Conservation (phyloP, 2,329 filamentous ascomycete species). For the Trichophyton simii region DNA sequence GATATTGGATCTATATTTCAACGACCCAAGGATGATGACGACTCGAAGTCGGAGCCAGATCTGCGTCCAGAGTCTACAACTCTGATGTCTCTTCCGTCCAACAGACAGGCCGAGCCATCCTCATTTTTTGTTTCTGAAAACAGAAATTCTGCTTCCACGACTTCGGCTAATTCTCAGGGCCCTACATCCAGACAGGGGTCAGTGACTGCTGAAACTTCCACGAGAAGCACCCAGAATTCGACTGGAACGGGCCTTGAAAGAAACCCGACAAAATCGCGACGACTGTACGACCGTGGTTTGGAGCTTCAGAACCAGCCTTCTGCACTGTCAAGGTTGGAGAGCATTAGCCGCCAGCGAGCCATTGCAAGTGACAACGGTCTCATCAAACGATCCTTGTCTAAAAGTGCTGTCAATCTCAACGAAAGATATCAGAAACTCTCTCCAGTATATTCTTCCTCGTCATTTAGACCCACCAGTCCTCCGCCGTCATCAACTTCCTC, state of each 20-base stretch:
- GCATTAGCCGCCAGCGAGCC: conserved; percentile 53
- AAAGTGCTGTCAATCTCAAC: conserved; percentile 56
- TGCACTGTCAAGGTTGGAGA: conserved; percentile 67
- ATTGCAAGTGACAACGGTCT: conserved; percentile 40
- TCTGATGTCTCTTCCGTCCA: conserved; percentile 37
- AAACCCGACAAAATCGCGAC: conserved; percentile 55
- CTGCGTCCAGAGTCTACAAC: background rate
- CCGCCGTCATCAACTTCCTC: conserved; percentile 29
- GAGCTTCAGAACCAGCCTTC: conserved; percentile 68
- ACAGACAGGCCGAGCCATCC: conserved; percentile 18
- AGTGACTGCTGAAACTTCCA: conserved; percentile 15
- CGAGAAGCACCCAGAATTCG: conserved; percentile 16
- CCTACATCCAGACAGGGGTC: conserved; percentile 19
- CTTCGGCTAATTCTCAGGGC: conserved; percentile 70
- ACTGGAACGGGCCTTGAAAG: conserved; percentile 42
- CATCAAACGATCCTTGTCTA: conserved; percentile 34
- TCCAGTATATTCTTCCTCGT: conserved; percentile 20
- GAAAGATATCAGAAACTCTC: conserved; percentile 32
- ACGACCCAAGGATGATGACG: conserved; percentile 53
- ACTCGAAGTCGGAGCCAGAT: background rate
- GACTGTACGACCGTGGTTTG: conserved; percentile 72
- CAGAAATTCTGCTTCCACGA: conserved; percentile 74
- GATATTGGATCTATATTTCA: conserved; percentile 56
- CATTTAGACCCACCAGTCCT: conserved; percentile 30
- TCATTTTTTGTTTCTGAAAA: conserved; percentile 57